These are phyloP conservation scores for Ephemerocybe angulata DNA, from an alignment of 768 basidiomycete species.

Conservation along the genomic window DNA sequence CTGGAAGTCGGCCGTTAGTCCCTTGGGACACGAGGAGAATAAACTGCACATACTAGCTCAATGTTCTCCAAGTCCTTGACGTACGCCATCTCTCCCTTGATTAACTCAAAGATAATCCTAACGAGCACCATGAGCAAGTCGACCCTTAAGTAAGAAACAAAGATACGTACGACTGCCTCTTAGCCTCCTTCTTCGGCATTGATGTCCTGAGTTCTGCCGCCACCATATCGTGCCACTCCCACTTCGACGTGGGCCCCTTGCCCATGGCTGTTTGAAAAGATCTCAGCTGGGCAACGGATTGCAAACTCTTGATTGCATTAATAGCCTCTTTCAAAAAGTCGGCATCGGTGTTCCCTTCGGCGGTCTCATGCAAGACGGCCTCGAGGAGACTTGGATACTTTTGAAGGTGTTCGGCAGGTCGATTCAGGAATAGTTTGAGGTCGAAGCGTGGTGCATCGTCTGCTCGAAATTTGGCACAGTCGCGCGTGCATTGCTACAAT, in stretches of 20 bases:
- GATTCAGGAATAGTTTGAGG: conserved; percentile 74
- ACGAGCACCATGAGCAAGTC: no score
- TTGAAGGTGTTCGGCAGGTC: conserved; percentile 78
- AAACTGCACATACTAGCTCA: conserved; percentile 53
- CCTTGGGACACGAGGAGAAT: background rate
- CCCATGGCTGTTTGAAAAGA: conserved; percentile 92
- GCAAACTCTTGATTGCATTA: conserved; percentile 77
- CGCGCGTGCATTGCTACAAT: conserved; percentile 44
- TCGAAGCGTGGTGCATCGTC: conserved; percentile 48
- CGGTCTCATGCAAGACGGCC: conserved; percentile 82
- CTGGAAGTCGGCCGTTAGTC: conserved; percentile 27
- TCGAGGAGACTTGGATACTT: conserved; percentile 84
- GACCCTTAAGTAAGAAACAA: conserved; percentile 5
- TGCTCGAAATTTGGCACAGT: conserved; percentile 26
- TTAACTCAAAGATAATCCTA: conserved; percentile 91
- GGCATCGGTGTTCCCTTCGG: conserved; percentile 72
- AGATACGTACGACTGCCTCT: conserved; percentile 70
- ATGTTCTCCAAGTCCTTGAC: conserved; percentile 93
- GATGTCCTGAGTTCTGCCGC: conserved; percentile 51
- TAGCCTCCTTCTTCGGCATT: conserved; percentile 15
- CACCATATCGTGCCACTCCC: conserved; percentile 91
- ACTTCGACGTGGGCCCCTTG: conserved; percentile 71
- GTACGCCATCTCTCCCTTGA: conserved; percentile 95
- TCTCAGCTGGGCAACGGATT: conserved; percentile 74
- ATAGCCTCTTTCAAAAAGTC: conserved; percentile 85